phyloP scores from a whole-genome alignment of 2,329 filamentous ascomycete genomes.

The Ophiostoma sp. region DNA sequence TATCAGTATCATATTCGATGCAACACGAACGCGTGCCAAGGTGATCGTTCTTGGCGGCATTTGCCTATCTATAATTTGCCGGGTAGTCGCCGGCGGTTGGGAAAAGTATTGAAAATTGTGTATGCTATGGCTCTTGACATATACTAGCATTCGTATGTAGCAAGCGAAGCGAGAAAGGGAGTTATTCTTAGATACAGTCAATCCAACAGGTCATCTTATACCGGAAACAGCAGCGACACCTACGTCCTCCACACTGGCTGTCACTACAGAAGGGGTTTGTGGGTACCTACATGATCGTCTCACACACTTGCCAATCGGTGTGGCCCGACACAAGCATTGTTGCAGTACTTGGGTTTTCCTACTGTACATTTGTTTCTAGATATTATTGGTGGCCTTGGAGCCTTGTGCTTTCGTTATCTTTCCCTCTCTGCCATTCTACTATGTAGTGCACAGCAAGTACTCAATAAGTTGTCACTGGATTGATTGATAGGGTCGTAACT shows the following conservation, averaged over 20 bases:
- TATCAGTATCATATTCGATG: background rate
- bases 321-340: background rate
- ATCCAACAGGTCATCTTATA: background rate
- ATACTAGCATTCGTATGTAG: background rate
- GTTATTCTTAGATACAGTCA: too few species aligned
- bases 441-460: background rate
- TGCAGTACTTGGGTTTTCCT: background rate
- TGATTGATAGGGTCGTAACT: background rate
- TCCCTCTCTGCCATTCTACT: background rate
- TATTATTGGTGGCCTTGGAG: background rate
- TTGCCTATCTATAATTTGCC: conserved; percentile 14
- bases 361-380: too few species aligned
- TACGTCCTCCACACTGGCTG: too few species aligned
- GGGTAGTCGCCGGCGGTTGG: background rate
- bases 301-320: background rate
- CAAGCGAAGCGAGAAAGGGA: background rate
- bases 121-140: background rate
- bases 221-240: background rate
- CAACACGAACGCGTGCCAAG: background rate
- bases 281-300: background rate
- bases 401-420: background rate
- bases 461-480: background rate
- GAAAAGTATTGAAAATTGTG: background rate
- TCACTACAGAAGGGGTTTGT: background rate
- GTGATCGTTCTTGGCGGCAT: background rate